Evolutionary conservation across 176 grass and related monocot genomes (phyloP).

Genomic region (Luzula sylvatica): DNA sequence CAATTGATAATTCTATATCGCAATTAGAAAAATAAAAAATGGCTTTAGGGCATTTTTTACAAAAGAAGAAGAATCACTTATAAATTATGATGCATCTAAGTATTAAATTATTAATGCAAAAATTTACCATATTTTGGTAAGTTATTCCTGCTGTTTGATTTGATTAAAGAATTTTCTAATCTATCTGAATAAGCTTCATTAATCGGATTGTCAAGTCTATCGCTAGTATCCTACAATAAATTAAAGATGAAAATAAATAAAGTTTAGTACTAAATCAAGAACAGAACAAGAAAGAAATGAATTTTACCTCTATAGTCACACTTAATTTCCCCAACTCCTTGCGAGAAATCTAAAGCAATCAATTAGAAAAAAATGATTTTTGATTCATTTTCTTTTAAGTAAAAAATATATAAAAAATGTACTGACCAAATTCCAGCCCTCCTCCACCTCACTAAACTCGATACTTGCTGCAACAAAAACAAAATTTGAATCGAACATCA

Average conservation of each 20-base stretch:
- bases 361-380: neutral
- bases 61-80: too few relatives aligned
- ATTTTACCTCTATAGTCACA: slow-evolving; percentile 16
- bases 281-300: slow-evolving; percentile 18
- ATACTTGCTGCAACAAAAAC: slow-evolving; percentile 14
- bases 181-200: slow-evolving; percentile 1
- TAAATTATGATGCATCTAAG: neutral
- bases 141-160: slow-evolving; percentile 1
- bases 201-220: neutral
- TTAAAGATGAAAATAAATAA: neutral
- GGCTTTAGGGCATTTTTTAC: too few relatives aligned
- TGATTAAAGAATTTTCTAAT: neutral
- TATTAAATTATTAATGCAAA: neutral
- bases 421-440: slow-evolving; percentile 18
- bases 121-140: neutral
- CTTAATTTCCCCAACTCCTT: slow-evolving; percentile 8
- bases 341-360: neutral
- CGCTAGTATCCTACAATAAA: slow-evolving; percentile 11
- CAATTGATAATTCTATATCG: slow-evolving; percentile 37
- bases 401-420: neutral
- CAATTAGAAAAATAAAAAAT: slow-evolving; percentile 8
- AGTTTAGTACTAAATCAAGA: slow-evolving; percentile 5
- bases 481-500: too few relatives aligned
- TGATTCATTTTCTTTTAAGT: too few relatives aligned
- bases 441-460: slow-evolving; percentile 9